Evolutionary conservation across 176 grass and related monocot genomes (phyloP), one percentile per base, ranked within the genome.

Genomic region (Oryza coarctata): DNA sequence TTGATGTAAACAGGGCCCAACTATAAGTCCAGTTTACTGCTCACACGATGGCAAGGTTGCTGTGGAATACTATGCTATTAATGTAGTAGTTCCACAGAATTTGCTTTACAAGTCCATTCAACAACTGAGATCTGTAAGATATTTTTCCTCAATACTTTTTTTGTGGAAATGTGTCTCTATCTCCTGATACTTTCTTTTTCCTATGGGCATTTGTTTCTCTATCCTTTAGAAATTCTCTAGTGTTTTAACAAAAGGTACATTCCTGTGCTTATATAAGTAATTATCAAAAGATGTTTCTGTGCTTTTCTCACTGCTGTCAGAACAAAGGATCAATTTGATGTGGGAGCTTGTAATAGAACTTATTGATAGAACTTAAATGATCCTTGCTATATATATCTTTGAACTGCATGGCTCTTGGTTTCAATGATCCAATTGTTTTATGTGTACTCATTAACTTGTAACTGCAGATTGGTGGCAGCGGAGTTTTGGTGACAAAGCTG

Each of bases 1-100:
- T 82, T 60, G 17, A 88, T 86, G 23, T 82, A 71, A 86, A 90
- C 90, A 98, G 95, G 95, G 95, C 67, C 95, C 92, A 44, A 98
- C 95, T 65, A 39, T 98, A 85, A 95, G 95, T 87, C 92, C 95
- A 38, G 95, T 98, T 33, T 93, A 83, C 55, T 85, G 90, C 40
- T 86, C 57, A 22, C 44, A 52, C 68, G 87, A 88, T 58, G 91
- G 93, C 18, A 90, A 95, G 47, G 89, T 92, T 44, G 64, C 72
- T n/a, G 87, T 94, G 36, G 89, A 95, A 76, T 99, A 93, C 70
- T 95, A 93, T 70, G 93, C 93, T 9, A 95, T 99, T 63, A 94
- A 90, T 77, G 83, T 95, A 38, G 90, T 94, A 44, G 96, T 95
- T 76, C 91, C 89, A 63, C 96, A 95, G 78, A 91, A 95, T 65